Evolutionary conservation across 2,329 filamentous ascomycete genomes (phyloP).

Genomic region (Stagonosporopsis cucurbitacearum): DNA sequence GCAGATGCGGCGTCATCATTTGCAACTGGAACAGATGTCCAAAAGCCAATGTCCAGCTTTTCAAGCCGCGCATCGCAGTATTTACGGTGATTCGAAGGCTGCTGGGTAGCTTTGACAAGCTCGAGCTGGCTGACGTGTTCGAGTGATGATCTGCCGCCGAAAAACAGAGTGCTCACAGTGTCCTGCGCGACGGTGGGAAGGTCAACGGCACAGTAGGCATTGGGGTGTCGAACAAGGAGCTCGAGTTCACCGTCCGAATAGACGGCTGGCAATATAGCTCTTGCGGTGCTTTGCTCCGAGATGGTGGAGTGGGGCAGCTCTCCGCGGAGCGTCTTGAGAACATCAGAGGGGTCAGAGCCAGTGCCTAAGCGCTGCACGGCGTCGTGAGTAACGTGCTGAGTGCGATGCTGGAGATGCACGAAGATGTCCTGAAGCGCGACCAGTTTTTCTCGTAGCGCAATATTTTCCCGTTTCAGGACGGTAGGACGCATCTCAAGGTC

Average conservation of each 20-base stretch:
- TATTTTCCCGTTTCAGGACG: constrained; percentile 20
- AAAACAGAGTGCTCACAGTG: constrained; percentile 11
- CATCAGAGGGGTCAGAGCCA: constrained; percentile 11
- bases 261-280: constrained; percentile 16
- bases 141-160: constrained; percentile 1
- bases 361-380: constrained; percentile 13
- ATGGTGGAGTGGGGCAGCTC: constrained; percentile 2
- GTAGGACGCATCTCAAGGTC: constrained; percentile 19
- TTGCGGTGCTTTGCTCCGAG: constrained; percentile 17
- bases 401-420: constrained; percentile 9
- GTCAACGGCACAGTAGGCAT: constrained; percentile 16
- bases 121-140: constrained; percentile 4
- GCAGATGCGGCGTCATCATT: constrained; percentile 17
- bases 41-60: constrained; percentile 17
- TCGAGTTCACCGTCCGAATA: constrained; percentile 22
- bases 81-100: background rate
- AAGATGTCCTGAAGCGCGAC: constrained; percentile 15
- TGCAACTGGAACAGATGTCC: constrained; percentile 16
- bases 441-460: constrained; percentile 16
- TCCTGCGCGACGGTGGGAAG: constrained; percentile 7
- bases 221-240: constrained; percentile 17
- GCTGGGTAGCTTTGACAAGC: background rate
- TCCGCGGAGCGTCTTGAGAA: constrained; percentile 17
- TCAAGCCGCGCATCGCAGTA: constrained; percentile 21
- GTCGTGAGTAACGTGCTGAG: constrained; percentile 16